Evolutionary conservation across 2,329 filamentous ascomycete genomes (phyloP), one percentile per base, ranked within the genome.

Genomic region (Arthrobotrys iridis): DNA sequence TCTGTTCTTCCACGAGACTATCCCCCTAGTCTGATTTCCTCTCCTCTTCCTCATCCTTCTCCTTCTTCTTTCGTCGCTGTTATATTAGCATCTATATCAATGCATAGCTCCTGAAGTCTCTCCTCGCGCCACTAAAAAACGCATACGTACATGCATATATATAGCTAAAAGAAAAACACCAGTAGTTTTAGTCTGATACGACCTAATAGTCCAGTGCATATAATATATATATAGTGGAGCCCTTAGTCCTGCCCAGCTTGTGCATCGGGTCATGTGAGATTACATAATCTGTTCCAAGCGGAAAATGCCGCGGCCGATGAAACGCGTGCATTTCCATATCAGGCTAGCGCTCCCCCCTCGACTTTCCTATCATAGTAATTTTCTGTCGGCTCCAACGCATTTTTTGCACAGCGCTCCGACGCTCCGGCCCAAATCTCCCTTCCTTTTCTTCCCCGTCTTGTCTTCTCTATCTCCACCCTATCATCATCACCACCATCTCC

Each of bases 341-440:
- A 10, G 28, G 62, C 10, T 64, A 64, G 62, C n/a, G 22, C 22
- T 26, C 22, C 26, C 20, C 15, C 8, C 11, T 28, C 20, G 20
- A 37, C 45, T 57, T 58, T 15, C 63, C 48, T 22, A 11, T 26
- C 41, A n/a, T 1, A 41, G 63, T 24, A 67, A 58, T 55, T 30
- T 41, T 7, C 10, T 37, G 48, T 66, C 46, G 46, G 48, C 24
- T 40, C 62, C 63, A 67, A 67, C 63, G 50, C 63, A 67, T 45
- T 59, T 59, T n/a, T 59, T 59, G 55, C 55, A 43, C 20, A 57
- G 62, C 48, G 37, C 40, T 67, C 63, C 63, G 63, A 37, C 63
- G 50, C 45, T 67, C 65, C 65, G 65, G 65, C 65, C 45, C 65
- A 70, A 62, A 70, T 59, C 50, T 62, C 55, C 55, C 37, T 45